Base-by-base conservation (phyloP, 2,329 filamentous ascomycete genomes). In the Penicillium nordicum region DNA sequence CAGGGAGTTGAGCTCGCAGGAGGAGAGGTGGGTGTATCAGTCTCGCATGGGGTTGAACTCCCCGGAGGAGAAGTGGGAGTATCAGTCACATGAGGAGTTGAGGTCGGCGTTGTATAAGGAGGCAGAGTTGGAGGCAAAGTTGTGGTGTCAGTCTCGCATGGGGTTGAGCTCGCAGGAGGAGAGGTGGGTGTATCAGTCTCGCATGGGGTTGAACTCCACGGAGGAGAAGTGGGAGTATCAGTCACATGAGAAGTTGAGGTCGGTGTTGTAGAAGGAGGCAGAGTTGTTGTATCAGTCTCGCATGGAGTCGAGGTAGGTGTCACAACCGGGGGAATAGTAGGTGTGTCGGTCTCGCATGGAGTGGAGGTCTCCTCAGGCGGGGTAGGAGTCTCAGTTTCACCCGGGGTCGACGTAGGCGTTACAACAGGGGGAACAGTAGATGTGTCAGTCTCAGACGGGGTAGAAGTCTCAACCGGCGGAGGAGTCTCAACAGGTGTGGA, bases 81-180 rank as follows among this genome's bases (percentile, higher is more conserved):
- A 5, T 47, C 42, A 12, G 40, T 51, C 45, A 49, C 56, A 14
- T 50, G 46, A 3, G 57, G 44, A 53, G 54, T 57, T 14, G 40
- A 42, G 23, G 10, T 40, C 10, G 34, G 34, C 8, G 34, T 36
- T 16, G 34, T 36, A n/a, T 37, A 9, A 8, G 34, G 34, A 37
- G 34, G 34, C 8, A 37, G 34, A 37, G 34, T 37, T 18, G 34
- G 34, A n/a, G 34, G 34, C 16, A 37, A 37, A n/a, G 42, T 30
- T 1, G 50, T n/a, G 10, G 51, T 43, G 12, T 50, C 12, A 23
- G 54, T 57, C 30, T 36, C 48, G 11, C 36, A 40, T 1, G 54
- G 55, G 11, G 40, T 5, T 54, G 45, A 12, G 54, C 5, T 29
- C 0, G 29, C 9, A 29, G 29, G 29, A 10, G 29, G 29, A 10